Base-by-base conservation (phyloP, 441 rosid genomes). In the Kokia cookei region DNA sequence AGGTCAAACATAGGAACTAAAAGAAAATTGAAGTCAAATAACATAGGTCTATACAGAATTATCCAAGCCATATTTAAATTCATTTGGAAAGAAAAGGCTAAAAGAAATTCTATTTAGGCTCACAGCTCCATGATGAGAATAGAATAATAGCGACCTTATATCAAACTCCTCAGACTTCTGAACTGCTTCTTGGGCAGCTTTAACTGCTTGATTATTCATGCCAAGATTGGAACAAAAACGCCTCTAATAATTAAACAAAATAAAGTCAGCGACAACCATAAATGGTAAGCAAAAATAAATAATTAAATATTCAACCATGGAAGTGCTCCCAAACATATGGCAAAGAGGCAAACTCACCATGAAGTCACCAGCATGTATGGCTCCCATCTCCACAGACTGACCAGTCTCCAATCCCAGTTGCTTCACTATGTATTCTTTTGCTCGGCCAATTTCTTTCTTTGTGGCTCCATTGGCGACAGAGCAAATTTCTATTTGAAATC, bases 401-500 rank as follows among this genome's bases (percentile, higher is more conserved):
- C 98, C 99, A 1, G 93, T 84, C 85, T 93, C 99, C 85, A 93
- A 84, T 54, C 97, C 98, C 82, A 95, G 87, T 69, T 91, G 97
- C 87, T 93, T 95, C 82, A 95, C 97, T 58, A 95, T 93, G 83
- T 95, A 95, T 78, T 95, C 99, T 87, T 95, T 95, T 76, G 98
- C 97, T 71, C 99, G 91, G 60, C 99, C 99, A 65, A 95, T 93
- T 86, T 93, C 98, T 86, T 95, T 95, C 97, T 95, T 95, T 43
- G 93, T 86, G 76, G 98, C 97, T 82, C 98, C 98, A 86, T 95
- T 95, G 80, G 99, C 98, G 2, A 95, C 94, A 78, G 97, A 93
- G 86, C 99, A 95, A 76, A 95, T 95, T 89, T 95, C 99, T 93
- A 85, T 79, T 80, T 79, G 80, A 86, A 88, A 83, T 80, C 80